Evolutionary conservation across 1,139 yeast genomes (phyloP).

Genomic region (Zygoascus sp.): DNA sequence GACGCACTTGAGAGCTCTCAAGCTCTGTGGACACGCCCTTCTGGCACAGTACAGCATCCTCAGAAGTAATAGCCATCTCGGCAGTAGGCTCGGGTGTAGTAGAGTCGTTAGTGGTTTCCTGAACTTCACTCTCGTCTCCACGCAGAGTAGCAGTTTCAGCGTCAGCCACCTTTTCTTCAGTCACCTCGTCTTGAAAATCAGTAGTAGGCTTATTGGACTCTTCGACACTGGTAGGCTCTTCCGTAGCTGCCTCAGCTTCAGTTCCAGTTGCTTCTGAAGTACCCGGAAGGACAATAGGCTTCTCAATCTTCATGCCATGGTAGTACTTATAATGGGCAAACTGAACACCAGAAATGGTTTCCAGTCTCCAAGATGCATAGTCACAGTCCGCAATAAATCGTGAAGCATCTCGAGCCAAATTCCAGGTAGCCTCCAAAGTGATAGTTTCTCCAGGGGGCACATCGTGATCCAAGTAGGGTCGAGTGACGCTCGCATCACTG

Average conservation of each 20-base stretch:
- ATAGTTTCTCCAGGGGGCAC: conserved; percentile 8
- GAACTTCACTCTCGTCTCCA: not conserved
- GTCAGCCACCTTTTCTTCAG: not conserved
- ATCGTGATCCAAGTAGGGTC: not conserved
- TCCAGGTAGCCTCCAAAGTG: not conserved
- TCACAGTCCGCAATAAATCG: not conserved
- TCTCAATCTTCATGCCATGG: conserved; percentile 7
- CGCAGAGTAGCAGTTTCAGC: conserved; percentile 1
- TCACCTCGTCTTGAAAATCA: not conserved
- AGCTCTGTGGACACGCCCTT: not conserved
- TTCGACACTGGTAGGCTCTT: not conserved
- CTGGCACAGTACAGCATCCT: too few species aligned
- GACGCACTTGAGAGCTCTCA: conserved; percentile 5
- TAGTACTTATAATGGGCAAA: conserved; percentile 9
- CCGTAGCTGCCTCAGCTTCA: conserved; percentile 6
- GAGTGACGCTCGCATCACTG: not conserved
- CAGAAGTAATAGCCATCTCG: conserved; percentile 2
- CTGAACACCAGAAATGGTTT: conserved; percentile 2
- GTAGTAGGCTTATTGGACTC: too few species aligned
- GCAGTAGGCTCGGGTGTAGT: conserved; percentile 6
- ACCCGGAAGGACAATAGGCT: not conserved
- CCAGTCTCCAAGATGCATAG: conserved; percentile 7
- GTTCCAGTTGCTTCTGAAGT: conserved; percentile 12
- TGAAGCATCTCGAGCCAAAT: not conserved
- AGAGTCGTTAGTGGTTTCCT: not conserved